Base-by-base conservation (phyloP, 495 filamentous ascomycete genomes). In the Xylaria longipes region DNA sequence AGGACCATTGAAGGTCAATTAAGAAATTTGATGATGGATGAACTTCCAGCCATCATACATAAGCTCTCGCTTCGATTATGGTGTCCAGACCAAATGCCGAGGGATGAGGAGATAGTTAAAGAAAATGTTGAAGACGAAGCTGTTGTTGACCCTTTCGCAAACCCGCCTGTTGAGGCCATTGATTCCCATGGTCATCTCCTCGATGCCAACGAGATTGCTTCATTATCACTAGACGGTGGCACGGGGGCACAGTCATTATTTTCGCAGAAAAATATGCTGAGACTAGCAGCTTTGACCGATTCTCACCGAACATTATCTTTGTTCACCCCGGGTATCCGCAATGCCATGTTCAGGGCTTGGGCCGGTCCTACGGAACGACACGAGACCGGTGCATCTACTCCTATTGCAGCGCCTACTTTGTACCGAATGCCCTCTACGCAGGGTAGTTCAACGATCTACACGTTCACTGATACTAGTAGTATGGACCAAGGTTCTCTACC, bases 1-100 rank as follows among this genome's bases (percentile, higher is more conserved):
- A 94, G 92, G 76, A 97, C 95, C 69, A 99, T 99, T 76, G 96
- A 99, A 82, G 91, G 87, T n/a, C 96, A 98, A 79, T 83, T 99
- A 43, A 89, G 96, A 50, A 91, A 93, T 60, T 78, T 99, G 75
- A 94, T 99, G 79, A 98, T 98, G 94, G 96, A 99, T 71, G 96
- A 99, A 79, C 84, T 99, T 17, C 96, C 96, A 6, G 94, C 95
- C 11, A 98, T 98, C 46, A 96, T 99, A 54, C 96, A 99, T 78
- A 90, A 94, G 69, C 84, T 99, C 50, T 98, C 96, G 0, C 85
- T 98, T 70, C 89, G 93, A 57, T 77, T 98, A 52, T 98, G 94
- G 93, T 94, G 92, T 62, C 93, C 94, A 0, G 95, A 98, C 75
- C 93, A 95, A 79, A 88, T 89, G 68, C 85, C 88, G 15, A 85